These are phyloP conservation scores for Stereocaulon alpinum DNA, from an alignment of 495 filamentous ascomycete genomes.

Conservation along the genomic window DNA sequence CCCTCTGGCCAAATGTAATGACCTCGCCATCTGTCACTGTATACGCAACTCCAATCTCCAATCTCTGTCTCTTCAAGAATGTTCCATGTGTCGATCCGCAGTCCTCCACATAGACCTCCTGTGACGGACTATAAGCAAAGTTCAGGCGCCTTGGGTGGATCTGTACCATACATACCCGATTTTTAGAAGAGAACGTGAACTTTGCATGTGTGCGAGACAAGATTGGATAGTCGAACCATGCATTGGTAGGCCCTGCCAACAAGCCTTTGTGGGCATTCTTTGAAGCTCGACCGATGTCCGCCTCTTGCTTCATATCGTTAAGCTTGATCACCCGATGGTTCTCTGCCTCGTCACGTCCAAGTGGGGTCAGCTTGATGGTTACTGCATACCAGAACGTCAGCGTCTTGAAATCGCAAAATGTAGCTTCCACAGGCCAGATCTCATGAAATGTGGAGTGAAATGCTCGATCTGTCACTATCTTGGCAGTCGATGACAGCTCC, in stretches of 20 bases:
- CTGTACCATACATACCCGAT: conserved; percentile 30
- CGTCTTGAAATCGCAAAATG: not conserved
- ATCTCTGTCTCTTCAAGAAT: conserved; percentile 35
- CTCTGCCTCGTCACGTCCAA: conserved; percentile 4
- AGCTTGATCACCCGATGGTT: conserved; percentile 14
- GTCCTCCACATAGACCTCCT: conserved; percentile 39
- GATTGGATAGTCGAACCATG: conserved; percentile 68
- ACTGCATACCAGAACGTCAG: conserved; percentile 2
- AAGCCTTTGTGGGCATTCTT: conserved; percentile 46
- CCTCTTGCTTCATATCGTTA: conserved; percentile 11
- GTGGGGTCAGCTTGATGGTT: conserved; percentile 9
- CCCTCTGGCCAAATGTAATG: conserved; percentile 45
- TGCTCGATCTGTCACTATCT: not conserved
- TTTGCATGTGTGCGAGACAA: conserved; percentile 72
- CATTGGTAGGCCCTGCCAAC: conserved; percentile 45
- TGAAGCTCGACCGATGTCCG: conserved; percentile 50
- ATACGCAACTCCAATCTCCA: conserved; percentile 29
- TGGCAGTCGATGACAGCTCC: not conserved
- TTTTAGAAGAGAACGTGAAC: conserved; percentile 35
- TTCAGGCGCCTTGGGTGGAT: not conserved
- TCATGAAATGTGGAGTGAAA: not conserved
- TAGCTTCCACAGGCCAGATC: not conserved
- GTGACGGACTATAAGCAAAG: conserved; percentile 18
- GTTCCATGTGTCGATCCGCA: conserved; percentile 50
- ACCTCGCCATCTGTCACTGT: conserved; percentile 36